A percentile compares a stretch with the other conserved stretches of the same genome.
Evolutionary conservation across 768 basidiomycete species (phyloP).

Genomic region (Crepidotus variabilis): DNA sequence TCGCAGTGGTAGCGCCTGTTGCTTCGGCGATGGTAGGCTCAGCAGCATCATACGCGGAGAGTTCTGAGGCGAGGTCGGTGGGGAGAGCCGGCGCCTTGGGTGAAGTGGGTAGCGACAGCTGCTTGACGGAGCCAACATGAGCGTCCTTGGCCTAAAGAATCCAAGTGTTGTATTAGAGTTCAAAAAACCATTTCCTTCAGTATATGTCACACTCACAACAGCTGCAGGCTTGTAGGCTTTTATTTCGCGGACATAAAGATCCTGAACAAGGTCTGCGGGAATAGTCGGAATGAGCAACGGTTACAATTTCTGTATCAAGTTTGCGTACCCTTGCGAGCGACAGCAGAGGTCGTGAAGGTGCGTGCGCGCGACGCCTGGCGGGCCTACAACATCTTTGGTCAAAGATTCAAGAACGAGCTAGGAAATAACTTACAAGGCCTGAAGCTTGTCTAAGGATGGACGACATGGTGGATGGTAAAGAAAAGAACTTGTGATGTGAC

Average conservation of each 20-base stretch:
- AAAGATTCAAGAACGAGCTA: slow-evolving; percentile 1
- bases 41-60: slow-evolving; percentile 77
- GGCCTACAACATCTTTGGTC: slow-evolving; percentile 32
- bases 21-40: slow-evolving; percentile 59
- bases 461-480: slow-evolving; percentile 58
- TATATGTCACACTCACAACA: slow-evolving; percentile 44
- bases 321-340: slow-evolving; percentile 60
- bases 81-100: slow-evolving; percentile 79
- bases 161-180: background rate
- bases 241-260: slow-evolving; percentile 86
- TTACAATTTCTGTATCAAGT: slow-evolving; percentile 6
- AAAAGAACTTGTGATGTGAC: slow-evolving; percentile 40
- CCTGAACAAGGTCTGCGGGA: slow-evolving; percentile 84
- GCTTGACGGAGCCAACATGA: slow-evolving; percentile 83
- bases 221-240: slow-evolving; percentile 83
- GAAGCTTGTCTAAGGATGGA: slow-evolving; percentile 61
- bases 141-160: slow-evolving; percentile 76
- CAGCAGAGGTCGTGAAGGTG: slow-evolving; percentile 56
- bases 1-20: slow-evolving; percentile 24
- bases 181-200: background rate
- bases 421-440: slow-evolving; percentile 35
- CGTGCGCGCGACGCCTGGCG: slow-evolving; percentile 49
- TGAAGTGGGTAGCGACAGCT: slow-evolving; percentile 67
- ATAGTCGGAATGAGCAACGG: slow-evolving; percentile 31
- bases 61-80: slow-evolving; percentile 81